Conservation (phyloP, 805 yeast species). For the Nakazawaea wyomingensis region DNA sequence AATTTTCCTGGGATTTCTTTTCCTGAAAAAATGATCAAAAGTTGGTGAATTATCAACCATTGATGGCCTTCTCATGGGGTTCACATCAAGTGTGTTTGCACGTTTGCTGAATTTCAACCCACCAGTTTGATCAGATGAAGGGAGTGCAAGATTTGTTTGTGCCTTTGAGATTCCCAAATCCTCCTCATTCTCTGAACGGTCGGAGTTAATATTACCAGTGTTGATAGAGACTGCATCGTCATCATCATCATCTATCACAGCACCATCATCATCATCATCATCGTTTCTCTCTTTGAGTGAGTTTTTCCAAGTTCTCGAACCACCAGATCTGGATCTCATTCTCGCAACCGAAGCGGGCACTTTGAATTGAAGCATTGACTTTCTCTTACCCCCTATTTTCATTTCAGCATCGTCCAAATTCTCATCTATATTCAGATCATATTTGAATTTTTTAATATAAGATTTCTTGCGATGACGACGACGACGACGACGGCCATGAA, state of each 20-base stretch:
- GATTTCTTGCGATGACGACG: slow-evolving; percentile 6
- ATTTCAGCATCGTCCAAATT: slow-evolving; percentile 9
- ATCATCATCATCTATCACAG: slow-evolving; percentile 19
- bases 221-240: slow-evolving; percentile 12
- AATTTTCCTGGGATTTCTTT: slow-evolving; percentile 25
- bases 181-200: slow-evolving; percentile 16
- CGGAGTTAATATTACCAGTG: slow-evolving; percentile 8
- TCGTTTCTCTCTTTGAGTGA: slow-evolving; percentile 11
- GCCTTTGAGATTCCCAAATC: slow-evolving; percentile 18
- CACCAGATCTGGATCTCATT: background rate
- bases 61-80: slow-evolving; percentile 13
- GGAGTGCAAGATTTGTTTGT: slow-evolving; percentile 29
- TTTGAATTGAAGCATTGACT: slow-evolving; percentile 18
- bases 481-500: background rate
- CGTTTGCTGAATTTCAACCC: slow-evolving; percentile 35
- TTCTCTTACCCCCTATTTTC: slow-evolving; percentile 5
- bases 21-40: slow-evolving; percentile 37
- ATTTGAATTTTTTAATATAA: slow-evolving; percentile 7
- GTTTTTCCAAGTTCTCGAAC: background rate
- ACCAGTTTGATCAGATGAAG: slow-evolving; percentile 30
- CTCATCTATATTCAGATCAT: slow-evolving; percentile 5
- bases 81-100: slow-evolving; percentile 43
- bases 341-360: slow-evolving; percentile 15
- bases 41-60: slow-evolving; percentile 36
- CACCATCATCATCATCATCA: slow-evolving; percentile 19